Conservation (phyloP, 1,284 basidiomycete genomes). For the Rhodofomes roseus region DNA sequence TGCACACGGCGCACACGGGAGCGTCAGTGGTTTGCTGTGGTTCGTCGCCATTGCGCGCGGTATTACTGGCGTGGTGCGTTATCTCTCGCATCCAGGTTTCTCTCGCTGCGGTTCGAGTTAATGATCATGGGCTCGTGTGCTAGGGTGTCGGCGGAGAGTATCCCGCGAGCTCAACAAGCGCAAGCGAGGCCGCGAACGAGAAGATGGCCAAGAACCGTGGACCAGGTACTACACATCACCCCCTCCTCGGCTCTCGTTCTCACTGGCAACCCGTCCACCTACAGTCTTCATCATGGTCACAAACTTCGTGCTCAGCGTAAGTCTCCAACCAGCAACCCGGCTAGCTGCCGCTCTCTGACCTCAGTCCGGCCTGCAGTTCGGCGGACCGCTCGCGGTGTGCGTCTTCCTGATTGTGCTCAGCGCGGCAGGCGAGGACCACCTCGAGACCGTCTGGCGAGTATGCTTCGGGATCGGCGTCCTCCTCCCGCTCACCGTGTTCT, state of each 20-base stretch:
- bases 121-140: background rate
- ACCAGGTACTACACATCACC: constrained; percentile 37
- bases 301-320: constrained; percentile 58
- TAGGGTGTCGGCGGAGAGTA: constrained; percentile 78
- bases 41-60: constrained; percentile 73
- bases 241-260: background rate
- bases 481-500: constrained; percentile 67
- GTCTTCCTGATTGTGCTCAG: constrained; percentile 73
- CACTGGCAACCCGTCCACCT: constrained; percentile 9
- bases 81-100: constrained; percentile 2
- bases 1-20: constrained; percentile 61
- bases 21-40: constrained; percentile 67
- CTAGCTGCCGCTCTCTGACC: background rate
- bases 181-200: constrained; percentile 74
- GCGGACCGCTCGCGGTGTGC: constrained; percentile 65
- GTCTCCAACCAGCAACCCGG: background rate
- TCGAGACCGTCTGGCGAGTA: constrained; percentile 72
- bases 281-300: constrained; percentile 72
- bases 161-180: constrained; percentile 65
- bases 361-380: too few relatives aligned
- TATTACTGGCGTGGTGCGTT: constrained; percentile 66
- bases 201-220: constrained; percentile 58
- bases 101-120: background rate
- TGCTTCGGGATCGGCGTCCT: constrained; percentile 71
- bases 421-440: constrained; percentile 59